phyloP scores from a whole-genome alignment of 352 stramenopile genomes.

The Phytophthora cajani region DNA sequence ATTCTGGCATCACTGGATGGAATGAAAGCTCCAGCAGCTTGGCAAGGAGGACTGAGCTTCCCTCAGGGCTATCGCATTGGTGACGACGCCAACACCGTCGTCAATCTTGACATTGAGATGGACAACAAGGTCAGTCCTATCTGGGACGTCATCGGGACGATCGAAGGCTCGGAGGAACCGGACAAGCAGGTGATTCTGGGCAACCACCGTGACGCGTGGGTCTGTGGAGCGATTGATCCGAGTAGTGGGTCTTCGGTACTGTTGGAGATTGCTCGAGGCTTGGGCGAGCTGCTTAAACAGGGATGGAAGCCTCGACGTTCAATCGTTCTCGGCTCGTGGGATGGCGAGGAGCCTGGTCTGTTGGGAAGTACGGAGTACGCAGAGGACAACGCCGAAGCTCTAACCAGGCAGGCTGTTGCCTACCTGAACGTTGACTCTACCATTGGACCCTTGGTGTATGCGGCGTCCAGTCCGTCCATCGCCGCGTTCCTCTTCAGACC shows the following conservation, averaged over 20 bases:
- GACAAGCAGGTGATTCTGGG: slow-evolving; percentile 78
- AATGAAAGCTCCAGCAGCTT: slow-evolving; percentile 48
- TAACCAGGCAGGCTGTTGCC: slow-evolving; percentile 66
- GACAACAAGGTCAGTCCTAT: slow-evolving; percentile 78
- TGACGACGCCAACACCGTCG: slow-evolving; percentile 50
- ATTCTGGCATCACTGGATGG: slow-evolving; percentile 70
- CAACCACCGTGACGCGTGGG: slow-evolving; percentile 92
- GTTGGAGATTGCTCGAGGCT: slow-evolving; percentile 76
- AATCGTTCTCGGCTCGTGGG: slow-evolving; percentile 79
- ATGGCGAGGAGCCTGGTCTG: slow-evolving; percentile 82
- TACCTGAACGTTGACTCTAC: slow-evolving; percentile 91
- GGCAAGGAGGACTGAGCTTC: slow-evolving; percentile 64
- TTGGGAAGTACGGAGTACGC: slow-evolving; percentile 86
- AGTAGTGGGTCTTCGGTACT: slow-evolving; percentile 81
- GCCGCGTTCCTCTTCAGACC: slow-evolving; percentile 53
- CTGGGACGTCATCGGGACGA: slow-evolving; percentile 89
- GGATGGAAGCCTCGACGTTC: slow-evolving; percentile 73
- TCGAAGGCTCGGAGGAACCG: slow-evolving; percentile 54
- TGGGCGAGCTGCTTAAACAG: slow-evolving; percentile 60
- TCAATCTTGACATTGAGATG: slow-evolving; percentile 68
- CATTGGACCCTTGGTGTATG: slow-evolving; percentile 58
- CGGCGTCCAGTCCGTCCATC: slow-evolving; percentile 68
- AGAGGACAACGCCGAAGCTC: slow-evolving; percentile 60
- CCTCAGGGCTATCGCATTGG: slow-evolving; percentile 70
- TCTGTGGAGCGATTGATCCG: slow-evolving; percentile 87